These are phyloP conservation scores for Delphinella strobiligena DNA, from an alignment of 2,329 filamentous ascomycete species.

Conservation along the genomic window DNA sequence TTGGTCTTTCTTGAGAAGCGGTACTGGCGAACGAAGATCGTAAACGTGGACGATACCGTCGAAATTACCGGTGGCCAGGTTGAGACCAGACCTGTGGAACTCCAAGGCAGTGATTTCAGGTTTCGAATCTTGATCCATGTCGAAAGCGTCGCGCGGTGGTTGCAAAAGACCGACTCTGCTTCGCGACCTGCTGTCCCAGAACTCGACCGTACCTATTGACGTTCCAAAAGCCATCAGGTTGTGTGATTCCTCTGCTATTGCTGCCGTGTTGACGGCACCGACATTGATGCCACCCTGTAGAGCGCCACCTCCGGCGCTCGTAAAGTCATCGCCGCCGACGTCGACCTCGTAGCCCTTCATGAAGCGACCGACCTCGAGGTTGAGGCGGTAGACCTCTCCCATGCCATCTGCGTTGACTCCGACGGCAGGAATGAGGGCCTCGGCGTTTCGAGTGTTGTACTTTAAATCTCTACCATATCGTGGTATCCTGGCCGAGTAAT, in stretches of 20 bases:
- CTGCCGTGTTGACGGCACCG: constrained; percentile 75
- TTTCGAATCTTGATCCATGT: constrained; percentile 21
- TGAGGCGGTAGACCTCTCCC: constrained; percentile 87
- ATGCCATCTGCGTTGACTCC: constrained; percentile 75
- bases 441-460: constrained; percentile 71
- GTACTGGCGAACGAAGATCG: constrained; percentile 77
- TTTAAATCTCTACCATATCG: constrained; percentile 83
- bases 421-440: constrained; percentile 77
- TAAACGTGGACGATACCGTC: constrained; percentile 82
- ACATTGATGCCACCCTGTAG: constrained; percentile 78
- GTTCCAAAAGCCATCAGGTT: constrained; percentile 90
- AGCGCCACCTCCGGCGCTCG: constrained; percentile 53
- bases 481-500: constrained; percentile 81
- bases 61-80: constrained; percentile 76
- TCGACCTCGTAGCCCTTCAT: constrained; percentile 91
- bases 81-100: constrained; percentile 74
- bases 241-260: constrained; percentile 79
- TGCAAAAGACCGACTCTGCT: constrained; percentile 68
- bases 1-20: constrained; percentile 84
- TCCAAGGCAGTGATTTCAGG: constrained; percentile 74
- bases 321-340: constrained; percentile 70
- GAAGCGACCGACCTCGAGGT: constrained; percentile 82
- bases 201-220: constrained; percentile 87
- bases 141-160: constrained; percentile 30
- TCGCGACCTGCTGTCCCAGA: constrained; percentile 84